Evolutionary conservation across 139 green algal genomes (phyloP).

Genomic region (Micractinium conductrix): DNA sequence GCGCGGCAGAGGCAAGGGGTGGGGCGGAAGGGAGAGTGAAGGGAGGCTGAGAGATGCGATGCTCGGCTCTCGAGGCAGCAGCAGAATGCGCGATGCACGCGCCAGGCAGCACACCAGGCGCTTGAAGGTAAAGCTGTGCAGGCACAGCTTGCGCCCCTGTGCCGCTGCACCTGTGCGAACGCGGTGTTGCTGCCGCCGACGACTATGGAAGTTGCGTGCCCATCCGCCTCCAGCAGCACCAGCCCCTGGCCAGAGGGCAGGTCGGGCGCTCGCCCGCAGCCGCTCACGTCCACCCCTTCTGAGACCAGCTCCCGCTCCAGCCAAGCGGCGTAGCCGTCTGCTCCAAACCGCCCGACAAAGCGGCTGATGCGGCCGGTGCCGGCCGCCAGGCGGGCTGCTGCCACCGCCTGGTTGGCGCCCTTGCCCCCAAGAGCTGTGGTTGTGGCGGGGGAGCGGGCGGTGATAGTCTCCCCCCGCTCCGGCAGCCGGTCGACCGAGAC

Average conservation of each 20-base stretch:
- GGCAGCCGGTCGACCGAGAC: slow-evolving; percentile 49
- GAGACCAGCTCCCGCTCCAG: slow-evolving; percentile 40
- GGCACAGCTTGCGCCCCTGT: too few species aligned
- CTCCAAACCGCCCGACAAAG: slow-evolving; percentile 65
- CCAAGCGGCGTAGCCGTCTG: slow-evolving; percentile 50
- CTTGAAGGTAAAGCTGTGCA: too few species aligned
- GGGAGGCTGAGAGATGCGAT: too few species aligned
- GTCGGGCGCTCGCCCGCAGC: not conserved
- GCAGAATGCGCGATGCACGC: too few species aligned
- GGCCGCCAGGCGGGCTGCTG: slow-evolving; percentile 42
- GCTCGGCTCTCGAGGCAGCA: too few species aligned
- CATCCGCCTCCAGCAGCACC: slow-evolving; percentile 74
- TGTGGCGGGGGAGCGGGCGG: slow-evolving; percentile 6
- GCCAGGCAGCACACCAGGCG: too few species aligned
- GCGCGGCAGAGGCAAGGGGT: not conserved
- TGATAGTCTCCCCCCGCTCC: slow-evolving; percentile 49
- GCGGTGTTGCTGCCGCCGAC: slow-evolving; percentile 70
- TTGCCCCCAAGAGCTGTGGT: slow-evolving; percentile 35
- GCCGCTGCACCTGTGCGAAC: not conserved
- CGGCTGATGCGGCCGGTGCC: not conserved
- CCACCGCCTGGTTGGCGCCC: slow-evolving; percentile 77
- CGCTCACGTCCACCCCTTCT: slow-evolving; percentile 56
- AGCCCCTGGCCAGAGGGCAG: slow-evolving; percentile 62
- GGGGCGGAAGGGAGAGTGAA: too few species aligned
- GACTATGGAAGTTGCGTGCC: slow-evolving; percentile 69